Evolutionary conservation across 805 yeast species (phyloP), one percentile per base, ranked within the genome.

Genomic region (Ogataea saltuana): DNA sequence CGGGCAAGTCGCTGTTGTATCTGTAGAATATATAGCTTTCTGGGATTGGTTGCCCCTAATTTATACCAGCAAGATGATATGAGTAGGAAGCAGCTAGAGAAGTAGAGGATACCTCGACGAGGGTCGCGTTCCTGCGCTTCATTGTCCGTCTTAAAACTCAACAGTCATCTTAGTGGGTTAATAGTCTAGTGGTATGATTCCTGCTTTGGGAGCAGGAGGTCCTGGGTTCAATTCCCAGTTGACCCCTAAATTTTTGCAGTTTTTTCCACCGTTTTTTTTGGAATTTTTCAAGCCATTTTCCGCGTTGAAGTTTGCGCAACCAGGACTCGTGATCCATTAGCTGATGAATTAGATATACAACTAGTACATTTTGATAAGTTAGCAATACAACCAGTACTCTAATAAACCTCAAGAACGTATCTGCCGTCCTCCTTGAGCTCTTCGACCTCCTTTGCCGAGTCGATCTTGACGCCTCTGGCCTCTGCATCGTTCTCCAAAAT

Each of bases 381-480:
- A n/a, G n/a, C n/a, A n/a, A n/a, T n/a, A n/a, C n/a, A n/a, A n/a
- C n/a, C n/a, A n/a, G n/a, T n/a, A n/a, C n/a, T 29, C 54, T 77
- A 91, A 67, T 91, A 91, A 46, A 90, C 98, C 71, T 91, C 98
- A 54, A 91, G 75, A 52, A 91, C 85, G 64, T 91, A 91, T 61
- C 97, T 80, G 43, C 95, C 93, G 33, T 78, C 78, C 63, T 91
- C 98, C 74, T 91, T 91, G 81, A 91, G 75, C 49, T 87, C 95
- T 68, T 91, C 98, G 59, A 91, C 89, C 38, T 80, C 89, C 59
- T 81, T 81, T 36, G 82, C 80, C 52, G 83, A 75, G 56, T 90
- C 95, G 45, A 86, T 71, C 56, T 76, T 74, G 39, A 73, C 76
- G 44, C 93, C 95, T 42, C 71, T 75, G 51, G 70, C 72, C 40